These are phyloP conservation scores for Sophora flavescens DNA, from an alignment of 306 rosid genomes.

Conservation along the genomic window DNA sequence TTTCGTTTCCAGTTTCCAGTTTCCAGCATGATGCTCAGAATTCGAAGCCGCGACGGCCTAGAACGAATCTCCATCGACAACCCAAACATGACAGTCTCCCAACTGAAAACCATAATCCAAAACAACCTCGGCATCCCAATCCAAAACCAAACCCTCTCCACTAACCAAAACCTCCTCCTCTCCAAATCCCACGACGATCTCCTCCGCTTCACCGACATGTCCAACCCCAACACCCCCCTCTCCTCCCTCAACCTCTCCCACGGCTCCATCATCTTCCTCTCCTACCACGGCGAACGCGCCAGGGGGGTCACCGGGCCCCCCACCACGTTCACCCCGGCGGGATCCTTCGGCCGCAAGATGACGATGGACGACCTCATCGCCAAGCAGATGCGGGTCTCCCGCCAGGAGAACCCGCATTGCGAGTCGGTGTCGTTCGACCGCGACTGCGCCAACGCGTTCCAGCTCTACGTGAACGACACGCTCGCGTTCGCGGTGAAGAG, in stretches of 20 bases:
- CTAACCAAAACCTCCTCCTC: constrained; percentile 79
- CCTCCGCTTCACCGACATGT: constrained; percentile 75
- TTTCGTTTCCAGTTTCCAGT: no score
- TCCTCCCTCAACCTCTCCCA: constrained; percentile 72
- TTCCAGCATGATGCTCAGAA: constrained; percentile 79
- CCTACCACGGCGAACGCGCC: constrained; percentile 82
- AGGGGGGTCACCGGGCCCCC: constrained; percentile 69
- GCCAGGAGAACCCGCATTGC: constrained; percentile 90
- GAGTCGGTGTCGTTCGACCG: constrained; percentile 92
- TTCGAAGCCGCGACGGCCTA: constrained; percentile 94
- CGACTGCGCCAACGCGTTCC: constrained; percentile 88
- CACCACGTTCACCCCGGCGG: constrained; percentile 65
- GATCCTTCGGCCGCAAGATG: constrained; percentile 97
- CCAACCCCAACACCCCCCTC: constrained; percentile 60
- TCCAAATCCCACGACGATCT: constrained; percentile 71
- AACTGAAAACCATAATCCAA: constrained; percentile 66
- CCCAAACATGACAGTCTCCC: constrained; percentile 66
- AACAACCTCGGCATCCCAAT: constrained; percentile 74
- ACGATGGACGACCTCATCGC: constrained; percentile 99
- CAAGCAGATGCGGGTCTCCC: constrained; percentile 85
- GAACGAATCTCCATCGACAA: constrained; percentile 78
- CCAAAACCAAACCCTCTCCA: constrained; percentile 83
- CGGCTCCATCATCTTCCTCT: constrained; percentile 75
- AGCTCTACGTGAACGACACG: constrained; percentile 84
- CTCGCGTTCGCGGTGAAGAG: constrained; percentile 89